Evolutionary conservation across 2,329 filamentous ascomycete species (phyloP), one percentile per base, ranked within the genome.

Genomic region (Cladophialophora psammophila): DNA sequence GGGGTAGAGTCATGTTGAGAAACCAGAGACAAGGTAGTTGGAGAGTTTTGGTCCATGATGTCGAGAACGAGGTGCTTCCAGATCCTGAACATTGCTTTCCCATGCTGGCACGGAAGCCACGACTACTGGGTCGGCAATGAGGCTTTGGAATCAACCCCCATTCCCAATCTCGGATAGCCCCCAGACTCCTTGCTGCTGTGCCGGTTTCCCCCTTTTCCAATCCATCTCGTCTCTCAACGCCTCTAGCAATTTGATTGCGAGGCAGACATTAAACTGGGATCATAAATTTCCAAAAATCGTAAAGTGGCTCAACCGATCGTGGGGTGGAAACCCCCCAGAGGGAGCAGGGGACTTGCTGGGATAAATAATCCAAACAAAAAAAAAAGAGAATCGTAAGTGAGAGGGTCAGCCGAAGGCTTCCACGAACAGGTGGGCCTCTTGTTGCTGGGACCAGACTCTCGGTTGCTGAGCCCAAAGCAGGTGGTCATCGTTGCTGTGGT

Each of bases 91-190:
- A 26, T 59, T 66, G 63, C 40, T 65, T 69, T 38, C 64, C 57
- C 66, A 68, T 59, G 70, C 69, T 71, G 68, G 66, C 66, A 62
- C 65, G 55, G 50, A 63, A 20, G 66, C 66, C 68, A 71, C 70
- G 66, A 72, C 70, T 72, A 65, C 68, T 66, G 67, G 59, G 63
- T 70, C 56, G 38, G 40, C 59, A 65, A 53, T 34, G 56, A 60
- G 40, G 36, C 38, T 31, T 48, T 15, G 15, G 32, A 59, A n/a
- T 34, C 31, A 54, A 13, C 18, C 12, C 40, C 26, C 26, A 26
- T 26, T 26, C 34, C 62, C 61, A 34, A 53, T 40, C 55, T 64
- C 40, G 55, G 38, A 13, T 35, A n/a, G 18, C 36, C 35, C 18
- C 12, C 36, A 31, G 34, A 20, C 38, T 32, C n/a, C 26, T 40